These are phyloP conservation scores for Penicillium salamii DNA, from an alignment of 495 filamentous ascomycete species.

Conservation along the genomic window DNA sequence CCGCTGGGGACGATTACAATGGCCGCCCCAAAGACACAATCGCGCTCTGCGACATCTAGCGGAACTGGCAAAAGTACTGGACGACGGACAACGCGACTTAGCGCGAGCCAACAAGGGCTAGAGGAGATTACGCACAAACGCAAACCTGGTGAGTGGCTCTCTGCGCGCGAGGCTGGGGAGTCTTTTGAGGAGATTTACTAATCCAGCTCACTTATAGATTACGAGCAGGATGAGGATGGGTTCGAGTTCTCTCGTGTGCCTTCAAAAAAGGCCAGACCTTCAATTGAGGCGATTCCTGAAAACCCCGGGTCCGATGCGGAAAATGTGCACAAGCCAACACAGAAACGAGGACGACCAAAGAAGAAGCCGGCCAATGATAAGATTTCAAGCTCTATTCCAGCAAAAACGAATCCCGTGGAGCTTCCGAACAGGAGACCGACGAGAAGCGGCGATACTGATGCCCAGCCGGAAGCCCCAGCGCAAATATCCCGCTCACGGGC, in stretches of 20 bases:
- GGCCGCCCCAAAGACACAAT: slow-evolving; percentile 43
- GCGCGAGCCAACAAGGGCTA: slow-evolving; percentile 38
- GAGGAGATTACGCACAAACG: slow-evolving; percentile 26
- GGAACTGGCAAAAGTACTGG: slow-evolving; percentile 25
- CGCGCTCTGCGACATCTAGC: slow-evolving; percentile 34
- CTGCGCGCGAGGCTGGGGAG: slow-evolving; percentile 7
- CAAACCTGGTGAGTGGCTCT: slow-evolving; percentile 43
- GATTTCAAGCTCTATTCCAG: slow-evolving; percentile 8
- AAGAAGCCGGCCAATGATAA: slow-evolving; percentile 37
- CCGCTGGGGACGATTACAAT: slow-evolving; percentile 43
- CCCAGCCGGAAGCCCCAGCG: slow-evolving; percentile 22
- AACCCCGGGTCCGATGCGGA: slow-evolving; percentile 23
- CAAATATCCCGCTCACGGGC: slow-evolving; percentile 25
- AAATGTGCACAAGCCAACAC: slow-evolving; percentile 32
- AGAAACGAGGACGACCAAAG: slow-evolving; percentile 36
- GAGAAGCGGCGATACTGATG: slow-evolving; percentile 12
- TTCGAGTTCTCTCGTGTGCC: slow-evolving; percentile 53
- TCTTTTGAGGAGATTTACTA: background rate
- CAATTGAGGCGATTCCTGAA: slow-evolving; percentile 26
- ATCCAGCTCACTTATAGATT: slow-evolving; percentile 30
- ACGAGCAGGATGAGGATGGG: slow-evolving; percentile 54
- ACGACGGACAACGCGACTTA: slow-evolving; percentile 40
- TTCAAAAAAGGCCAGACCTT: slow-evolving; percentile 40
- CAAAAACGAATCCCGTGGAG: slow-evolving; percentile 26
- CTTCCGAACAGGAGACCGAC: slow-evolving; percentile 23